Base-by-base conservation (phyloP, 768 basidiomycete species). In the Psilocybe azurescens region DNA sequence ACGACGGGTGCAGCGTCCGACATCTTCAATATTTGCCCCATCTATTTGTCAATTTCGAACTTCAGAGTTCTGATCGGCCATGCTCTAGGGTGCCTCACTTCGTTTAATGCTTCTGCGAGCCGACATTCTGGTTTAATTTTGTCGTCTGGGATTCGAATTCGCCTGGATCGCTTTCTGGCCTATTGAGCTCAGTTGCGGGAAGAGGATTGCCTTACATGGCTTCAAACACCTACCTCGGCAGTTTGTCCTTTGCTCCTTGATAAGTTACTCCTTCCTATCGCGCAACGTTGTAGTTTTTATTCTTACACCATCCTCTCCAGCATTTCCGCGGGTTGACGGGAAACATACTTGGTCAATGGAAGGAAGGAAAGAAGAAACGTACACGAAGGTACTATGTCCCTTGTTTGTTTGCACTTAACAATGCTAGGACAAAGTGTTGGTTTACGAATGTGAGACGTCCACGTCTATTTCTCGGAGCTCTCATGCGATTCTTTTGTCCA, bases 401-500 rank as follows among this genome's bases (percentile, higher is more conserved):
- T 57, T 49, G 20, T 53, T 57, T 57, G 20, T 49, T 58, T 58
- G 44, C 56, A 52, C n/a, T 44, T n/a, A 54, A 59, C 44, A 46
- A 63, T 47, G 53, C 48, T 53, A 44, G 46, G 53, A 32, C 29
- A 18, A 18, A 36, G 18, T 51, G 58, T 32, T 58, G 32, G 28
- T 18, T 33, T 36, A 50, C 24, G 50, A 41, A 20, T 18, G 28
- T 29, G 20, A 58, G 50, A 54, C 36, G 48, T 54, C 32, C 48
- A 58, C 56, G 62, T 63, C 57, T 63, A 63, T 63, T 59, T 63
- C 57, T 63, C 62, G 62, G 62, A 62, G 57, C 50, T 58, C 52
- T 58, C 52, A 58, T 58, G 46, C 56, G 28, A 48, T 32, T 20
- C 13, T 28, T 49, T 29, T 49, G 28, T 58, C 49, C 29, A 53